A percentile compares a stretch with the other conserved stretches of the same genome.
phyloP scores from a whole-genome alignment of 2,329 filamentous ascomycete genomes.

The Colletotrichum sp. region DNA sequence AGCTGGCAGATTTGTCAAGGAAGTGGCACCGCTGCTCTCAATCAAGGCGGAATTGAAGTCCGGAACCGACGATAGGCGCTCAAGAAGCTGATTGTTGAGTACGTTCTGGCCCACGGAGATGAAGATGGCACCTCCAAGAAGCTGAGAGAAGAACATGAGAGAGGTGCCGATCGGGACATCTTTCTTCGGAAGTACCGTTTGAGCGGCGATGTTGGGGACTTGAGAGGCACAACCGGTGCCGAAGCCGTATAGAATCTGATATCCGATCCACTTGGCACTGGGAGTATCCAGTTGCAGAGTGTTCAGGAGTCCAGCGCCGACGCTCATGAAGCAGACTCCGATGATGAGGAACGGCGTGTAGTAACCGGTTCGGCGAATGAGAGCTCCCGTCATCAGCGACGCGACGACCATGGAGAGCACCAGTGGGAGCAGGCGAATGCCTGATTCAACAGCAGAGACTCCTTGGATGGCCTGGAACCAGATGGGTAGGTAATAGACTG shows the following conservation, averaged over 20 bases:
- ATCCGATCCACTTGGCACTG: conserved; percentile 30
- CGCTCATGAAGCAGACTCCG: conserved; percentile 39
- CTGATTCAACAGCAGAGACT: conserved; percentile 40
- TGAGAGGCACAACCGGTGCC: conserved; percentile 41
- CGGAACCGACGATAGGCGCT: conserved; percentile 40
- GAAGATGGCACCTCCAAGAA: conserved; percentile 51
- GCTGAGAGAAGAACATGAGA: conserved; percentile 48
- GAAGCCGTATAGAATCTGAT: conserved; percentile 27
- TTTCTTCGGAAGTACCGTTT: conserved; percentile 43
- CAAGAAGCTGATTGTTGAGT: conserved; percentile 51
- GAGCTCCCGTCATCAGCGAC: conserved; percentile 35
- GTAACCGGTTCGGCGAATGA: conserved; percentile 44
- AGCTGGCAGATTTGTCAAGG: not conserved
- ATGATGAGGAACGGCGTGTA: conserved; percentile 49
- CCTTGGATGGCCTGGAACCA: conserved; percentile 53
- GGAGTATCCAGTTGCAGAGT: conserved; percentile 34
- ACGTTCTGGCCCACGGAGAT: conserved; percentile 56
- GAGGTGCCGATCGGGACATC: conserved; percentile 53
- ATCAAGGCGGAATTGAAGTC: conserved; percentile 35
- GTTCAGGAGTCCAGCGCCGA: conserved; percentile 38
- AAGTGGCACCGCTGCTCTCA: conserved; percentile 39
- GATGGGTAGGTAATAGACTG: conserved; percentile 45
- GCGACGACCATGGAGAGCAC: conserved; percentile 41
- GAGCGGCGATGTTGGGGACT: conserved; percentile 47
- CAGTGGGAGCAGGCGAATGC: conserved; percentile 43